Percentiles rank a stretch among this genome's conserved stretches.
These are phyloP conservation scores for Fusarium dimerum DNA, from an alignment of 2,329 filamentous ascomycete species.

Conservation along the genomic window DNA sequence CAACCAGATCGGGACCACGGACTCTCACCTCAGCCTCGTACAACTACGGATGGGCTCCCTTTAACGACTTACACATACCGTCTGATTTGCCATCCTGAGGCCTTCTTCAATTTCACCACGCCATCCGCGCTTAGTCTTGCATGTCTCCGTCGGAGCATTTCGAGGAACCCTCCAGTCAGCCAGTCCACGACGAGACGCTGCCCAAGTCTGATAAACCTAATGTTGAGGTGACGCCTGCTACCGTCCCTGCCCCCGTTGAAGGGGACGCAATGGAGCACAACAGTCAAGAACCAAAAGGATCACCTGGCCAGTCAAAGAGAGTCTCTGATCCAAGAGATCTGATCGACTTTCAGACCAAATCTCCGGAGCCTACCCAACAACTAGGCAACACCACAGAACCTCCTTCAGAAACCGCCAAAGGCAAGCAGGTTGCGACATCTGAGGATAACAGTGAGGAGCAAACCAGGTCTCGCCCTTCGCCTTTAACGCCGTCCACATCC, in stretches of 20 bases:
- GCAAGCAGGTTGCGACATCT: conserved; percentile 26
- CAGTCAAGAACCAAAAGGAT: conserved; percentile 3
- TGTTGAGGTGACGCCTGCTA: conserved; percentile 29
- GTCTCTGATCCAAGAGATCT: conserved; percentile 13
- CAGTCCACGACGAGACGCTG: conserved; percentile 31
- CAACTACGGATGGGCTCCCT: conserved; percentile 26
- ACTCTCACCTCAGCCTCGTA: conserved; percentile 14
- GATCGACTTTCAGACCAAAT: conserved; percentile 23
- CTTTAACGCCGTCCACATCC: conserved; percentile 52
- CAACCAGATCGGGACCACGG: not conserved
- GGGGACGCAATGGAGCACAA: conserved; percentile 3
- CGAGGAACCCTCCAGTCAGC: conserved; percentile 28
- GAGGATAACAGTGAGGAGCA: conserved; percentile 11
- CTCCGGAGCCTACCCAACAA: conserved; percentile 2
- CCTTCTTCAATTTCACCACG: not conserved
- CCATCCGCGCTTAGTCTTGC: conserved; percentile 24
- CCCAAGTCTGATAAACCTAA: conserved; percentile 22
- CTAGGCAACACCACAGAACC: conserved; percentile 5
- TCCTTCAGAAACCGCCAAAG: conserved; percentile 19
- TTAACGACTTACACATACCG: conserved; percentile 12
- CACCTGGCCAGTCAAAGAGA: not conserved
- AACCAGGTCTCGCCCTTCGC: conserved; percentile 43
- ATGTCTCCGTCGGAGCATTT: conserved; percentile 40
- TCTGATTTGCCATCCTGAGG: conserved; percentile 8
- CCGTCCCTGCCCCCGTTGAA: conserved; percentile 17